Conservation (phyloP, 805 yeast species). For the Groenewaldozyma tartarivorans region DNA sequence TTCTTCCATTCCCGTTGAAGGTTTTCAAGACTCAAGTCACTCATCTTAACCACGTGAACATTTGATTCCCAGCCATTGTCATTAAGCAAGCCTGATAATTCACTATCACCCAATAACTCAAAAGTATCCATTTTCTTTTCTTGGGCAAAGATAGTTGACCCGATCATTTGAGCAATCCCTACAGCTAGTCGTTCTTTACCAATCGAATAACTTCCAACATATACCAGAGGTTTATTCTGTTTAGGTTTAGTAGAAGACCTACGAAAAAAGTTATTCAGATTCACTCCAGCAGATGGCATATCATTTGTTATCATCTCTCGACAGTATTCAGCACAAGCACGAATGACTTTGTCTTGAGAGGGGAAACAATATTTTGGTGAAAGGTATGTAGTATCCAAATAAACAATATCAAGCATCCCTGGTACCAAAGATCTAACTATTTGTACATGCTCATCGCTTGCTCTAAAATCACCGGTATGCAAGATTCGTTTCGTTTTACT, state of each 20-base stretch:
- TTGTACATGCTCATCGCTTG: conserved; percentile 41
- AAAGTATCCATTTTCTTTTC: conserved; percentile 40
- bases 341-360: conserved; percentile 58
- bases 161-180: conserved; percentile 27
- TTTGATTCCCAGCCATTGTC: conserved; percentile 39
- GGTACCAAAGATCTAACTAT: conserved; percentile 26
- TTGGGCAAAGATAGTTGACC: conserved; percentile 31
- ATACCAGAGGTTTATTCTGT: conserved; percentile 37
- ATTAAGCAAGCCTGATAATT: conserved; percentile 32
- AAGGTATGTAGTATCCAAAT: conserved; percentile 86
- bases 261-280: conserved; percentile 15
- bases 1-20: conserved; percentile 42
- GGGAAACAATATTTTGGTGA: conserved; percentile 71
- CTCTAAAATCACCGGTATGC: conserved; percentile 94
- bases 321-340: conserved; percentile 47
- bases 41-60: conserved; percentile 70
- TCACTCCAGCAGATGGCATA: conserved; percentile 6
- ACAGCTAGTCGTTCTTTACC: conserved; percentile 87
- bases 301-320: conserved; percentile 28
- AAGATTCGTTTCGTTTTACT: conserved; percentile 31
- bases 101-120: conserved; percentile 35
- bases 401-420: conserved; percentile 45
- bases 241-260: conserved; percentile 1
- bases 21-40: conserved; percentile 33
- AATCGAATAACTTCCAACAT: conserved; percentile 83